phyloP scores from a whole-genome alignment of 2,329 filamentous ascomycete genomes.

The Zymoseptoria tritici region DNA sequence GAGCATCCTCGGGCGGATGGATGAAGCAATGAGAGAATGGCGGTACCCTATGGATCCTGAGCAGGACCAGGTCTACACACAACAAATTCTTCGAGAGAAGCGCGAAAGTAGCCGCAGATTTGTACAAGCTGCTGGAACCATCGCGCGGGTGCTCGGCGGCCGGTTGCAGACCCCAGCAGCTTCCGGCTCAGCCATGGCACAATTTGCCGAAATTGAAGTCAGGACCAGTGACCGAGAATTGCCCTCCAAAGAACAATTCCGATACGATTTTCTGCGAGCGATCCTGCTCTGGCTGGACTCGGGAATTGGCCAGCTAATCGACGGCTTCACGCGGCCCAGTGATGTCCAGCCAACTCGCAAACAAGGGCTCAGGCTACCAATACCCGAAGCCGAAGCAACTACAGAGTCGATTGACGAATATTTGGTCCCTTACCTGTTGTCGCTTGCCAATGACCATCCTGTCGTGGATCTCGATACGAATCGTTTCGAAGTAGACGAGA shows the following conservation, averaged over 20 bases:
- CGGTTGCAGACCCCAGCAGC: conserved; percentile 34
- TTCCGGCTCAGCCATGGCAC: conserved; percentile 17
- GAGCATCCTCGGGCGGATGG: conserved; percentile 47
- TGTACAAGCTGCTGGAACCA: conserved; percentile 53
- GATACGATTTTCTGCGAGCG: conserved; percentile 58
- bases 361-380: conserved; percentile 38
- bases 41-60: conserved; percentile 52
- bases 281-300: conserved; percentile 57
- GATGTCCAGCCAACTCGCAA: conserved; percentile 27
- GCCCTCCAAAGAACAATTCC: conserved; percentile 45
- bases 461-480: conserved; percentile 52
- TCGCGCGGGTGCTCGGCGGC: conserved; percentile 51
- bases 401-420: conserved; percentile 48
- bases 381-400: conserved; percentile 42
- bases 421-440: conserved; percentile 54
- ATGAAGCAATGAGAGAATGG: conserved; percentile 50
- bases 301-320: conserved; percentile 47
- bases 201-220: conserved; percentile 24
- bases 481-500: conserved; percentile 50
- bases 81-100: conserved; percentile 49
- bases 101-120: conserved; percentile 53
- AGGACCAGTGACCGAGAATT: conserved; percentile 36
- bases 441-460: conserved; percentile 43
- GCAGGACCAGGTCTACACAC: conserved; percentile 45
- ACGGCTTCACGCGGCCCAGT: conserved; percentile 48